Base-by-base conservation (phyloP, 2,329 filamentous ascomycete species). In the Paecilomyces sp. region DNA sequence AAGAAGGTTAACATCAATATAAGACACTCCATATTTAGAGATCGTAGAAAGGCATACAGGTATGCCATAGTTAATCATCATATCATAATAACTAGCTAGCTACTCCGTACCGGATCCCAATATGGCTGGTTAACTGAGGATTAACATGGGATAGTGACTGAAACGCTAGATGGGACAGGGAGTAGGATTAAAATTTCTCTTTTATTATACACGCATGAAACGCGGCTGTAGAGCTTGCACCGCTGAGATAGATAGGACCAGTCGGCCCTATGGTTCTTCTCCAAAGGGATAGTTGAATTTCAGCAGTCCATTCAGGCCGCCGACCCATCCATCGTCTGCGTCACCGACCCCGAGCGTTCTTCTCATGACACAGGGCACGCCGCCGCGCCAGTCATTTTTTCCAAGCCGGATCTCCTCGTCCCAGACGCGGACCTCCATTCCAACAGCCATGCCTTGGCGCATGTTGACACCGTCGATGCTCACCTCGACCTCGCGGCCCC, bases 251-350 rank as follows among this genome's bases (percentile, higher is more conserved):
- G 41, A 47, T 47, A 47, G 41, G n/a, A 2, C n/a, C 15, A 47
- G 18, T 47, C 41, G 41, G n/a, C n/a, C 22, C 61, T 60, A 68
- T 13, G 55, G 65, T 57, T 81, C 81, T 68, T 89, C 88, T 0
- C 94, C 94, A 80, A 97, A 97, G 0, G 93, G 92, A 77, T 96
- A 91, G 74, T 99, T 99, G 73, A 97, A 99, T 78, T 99, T 99
- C 66, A 99, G 77, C 69, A 97, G 73, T 9, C 91, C 91, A 71
- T 96, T 99, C 70, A 99, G 76, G 0, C 94, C 93, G 0, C 93
- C 93, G 2, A 99, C 93, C 94, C 94, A 99, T 18, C 93, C 91
- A 74, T 97, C 93, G 68, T 97, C 91, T 25, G 81, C 80, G 67
- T 75, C 80, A 47, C 71, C 75, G 3, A 70, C 65, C 66, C 82